Percentiles rank a stretch among this genome's conserved stretches.
phyloP scores from a whole-genome alignment of 208 protist genomes.

The Paratrypanosoma confusum region DNA sequence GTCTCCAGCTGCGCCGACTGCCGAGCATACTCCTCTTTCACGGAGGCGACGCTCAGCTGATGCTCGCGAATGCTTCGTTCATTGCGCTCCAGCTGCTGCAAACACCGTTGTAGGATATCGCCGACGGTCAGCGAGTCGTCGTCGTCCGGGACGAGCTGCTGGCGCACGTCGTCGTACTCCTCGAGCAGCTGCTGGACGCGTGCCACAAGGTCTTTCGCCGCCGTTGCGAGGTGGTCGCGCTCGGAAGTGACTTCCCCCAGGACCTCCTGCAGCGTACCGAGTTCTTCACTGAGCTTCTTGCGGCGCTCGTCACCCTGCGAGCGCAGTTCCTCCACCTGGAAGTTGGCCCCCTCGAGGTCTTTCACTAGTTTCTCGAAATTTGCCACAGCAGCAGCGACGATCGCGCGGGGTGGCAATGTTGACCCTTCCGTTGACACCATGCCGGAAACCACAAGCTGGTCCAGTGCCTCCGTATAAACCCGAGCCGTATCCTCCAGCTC shows the following conservation, averaged over 20 bases:
- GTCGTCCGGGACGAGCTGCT: slow-evolving; percentile 4
- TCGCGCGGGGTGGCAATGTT: neutral
- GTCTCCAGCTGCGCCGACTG: too few species aligned
- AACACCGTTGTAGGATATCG: slow-evolving; percentile 8
- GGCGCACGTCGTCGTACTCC: slow-evolving; percentile 12
- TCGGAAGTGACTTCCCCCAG: too few species aligned
- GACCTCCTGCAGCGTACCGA: too few species aligned
- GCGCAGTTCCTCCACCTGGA: neutral
- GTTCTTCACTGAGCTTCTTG: neutral
- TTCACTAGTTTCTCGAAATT: slow-evolving; percentile 2
- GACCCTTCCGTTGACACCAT: neutral
- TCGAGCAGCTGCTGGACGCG: slow-evolving; percentile 13
- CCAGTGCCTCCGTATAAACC: neutral
- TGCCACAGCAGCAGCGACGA: neutral
- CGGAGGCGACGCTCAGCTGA: neutral
- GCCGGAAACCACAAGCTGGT: neutral
- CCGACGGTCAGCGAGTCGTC: slow-evolving; percentile 4
- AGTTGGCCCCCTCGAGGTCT: neutral
- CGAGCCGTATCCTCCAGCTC: neutral
- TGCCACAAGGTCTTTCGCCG: slow-evolving; percentile 11
- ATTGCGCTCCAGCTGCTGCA: slow-evolving; percentile 4
- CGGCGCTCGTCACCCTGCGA: neutral
- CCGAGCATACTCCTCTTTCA: too few species aligned
- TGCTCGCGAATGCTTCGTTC: neutral
- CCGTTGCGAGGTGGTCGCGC: slow-evolving; percentile 7